These are phyloP conservation scores for Petasospora rhodanensis DNA, from an alignment of 1,139 yeast genomes.

Conservation along the genomic window DNA sequence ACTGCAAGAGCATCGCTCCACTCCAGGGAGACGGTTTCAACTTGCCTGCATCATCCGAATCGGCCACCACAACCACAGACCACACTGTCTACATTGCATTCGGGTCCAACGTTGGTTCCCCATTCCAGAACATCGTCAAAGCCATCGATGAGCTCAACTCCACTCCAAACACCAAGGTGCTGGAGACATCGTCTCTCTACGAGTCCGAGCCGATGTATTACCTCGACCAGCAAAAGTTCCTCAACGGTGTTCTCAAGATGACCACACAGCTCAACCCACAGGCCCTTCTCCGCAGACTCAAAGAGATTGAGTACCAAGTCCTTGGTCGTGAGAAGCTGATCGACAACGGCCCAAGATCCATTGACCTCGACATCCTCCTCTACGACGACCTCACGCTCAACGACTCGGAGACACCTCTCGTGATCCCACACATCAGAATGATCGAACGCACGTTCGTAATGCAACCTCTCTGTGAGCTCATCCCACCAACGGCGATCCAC, in stretches of 20 bases:
- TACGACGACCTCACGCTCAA: slow-evolving; percentile 42
- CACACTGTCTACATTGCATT: slow-evolving; percentile 77
- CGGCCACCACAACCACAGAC: slow-evolving; percentile 1
- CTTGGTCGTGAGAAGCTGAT: slow-evolving; percentile 70
- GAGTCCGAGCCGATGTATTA: slow-evolving; percentile 92
- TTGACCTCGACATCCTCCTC: slow-evolving; percentile 82
- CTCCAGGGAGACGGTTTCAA: slow-evolving; percentile 20
- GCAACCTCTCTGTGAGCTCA: slow-evolving; percentile 79
- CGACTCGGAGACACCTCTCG: slow-evolving; percentile 43
- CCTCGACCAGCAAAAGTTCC: slow-evolving; percentile 72
- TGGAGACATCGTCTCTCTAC: slow-evolving; percentile 71
- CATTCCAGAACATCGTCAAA: slow-evolving; percentile 52
- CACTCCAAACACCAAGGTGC: slow-evolving; percentile 41
- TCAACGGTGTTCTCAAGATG: slow-evolving; percentile 79
- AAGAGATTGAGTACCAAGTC: slow-evolving; percentile 70
- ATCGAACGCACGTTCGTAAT: slow-evolving; percentile 86
- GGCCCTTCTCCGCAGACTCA: slow-evolving; percentile 55
- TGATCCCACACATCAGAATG: slow-evolving; percentile 84
- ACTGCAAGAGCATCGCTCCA: no score
- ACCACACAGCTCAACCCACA: slow-evolving; percentile 54
- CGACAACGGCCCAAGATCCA: slow-evolving; percentile 87
- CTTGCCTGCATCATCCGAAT: slow-evolving; percentile 21
- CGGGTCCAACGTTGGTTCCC: slow-evolving; percentile 84
- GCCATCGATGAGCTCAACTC: slow-evolving; percentile 50
- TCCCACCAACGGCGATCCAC: slow-evolving; percentile 60